Evolutionary conservation across 2,329 filamentous ascomycete species (phyloP), one percentile per base, ranked within the genome.

Genomic region (Xylaria sp.): DNA sequence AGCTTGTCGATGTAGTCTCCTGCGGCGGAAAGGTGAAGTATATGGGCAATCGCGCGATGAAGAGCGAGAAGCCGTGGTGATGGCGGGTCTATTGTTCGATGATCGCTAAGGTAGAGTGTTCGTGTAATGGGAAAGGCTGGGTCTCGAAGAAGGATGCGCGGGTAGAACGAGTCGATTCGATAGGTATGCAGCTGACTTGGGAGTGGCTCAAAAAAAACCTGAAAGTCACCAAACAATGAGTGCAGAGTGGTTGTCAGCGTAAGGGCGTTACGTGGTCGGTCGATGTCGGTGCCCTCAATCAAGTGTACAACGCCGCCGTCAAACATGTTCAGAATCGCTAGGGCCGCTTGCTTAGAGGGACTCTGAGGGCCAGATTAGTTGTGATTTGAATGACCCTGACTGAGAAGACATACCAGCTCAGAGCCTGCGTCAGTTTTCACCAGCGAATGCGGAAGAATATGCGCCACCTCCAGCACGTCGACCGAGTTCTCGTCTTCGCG

Each of bases 281-380:
- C 81, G 63, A 84, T 82, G 10, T 82, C 75, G 34, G 70, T 63
- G 58, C 81, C 81, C 52, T 82, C 75, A 58, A 83, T 82, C 1
- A 82, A 62, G 72, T 79, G 73, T 10, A 74, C 74, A 44, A 79
- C 74, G 32, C 77, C 78, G 39, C 59, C 72, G 66, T 83, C 80
- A 66, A 84, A 82, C 80, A 84, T 83, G 34, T 83, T 81, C 1
- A 83, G 77, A 48, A 84, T 79, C 20, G 74, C 72, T 10, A 83
- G 73, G 8, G 80, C 78, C 0, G 77, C 75, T 74, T 79, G 66
- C 69, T 80, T 79, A n/a, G 75, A 76, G 73, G 57, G 48, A 51
- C 64, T 66, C 65, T 25, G 23, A 67, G 58, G 18, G 13, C 25
- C 58, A 34, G 4, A 28, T 72, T 61, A 70, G 63, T 56, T 57